Base-by-base conservation (phyloP, 2,329 filamentous ascomycete species). In the Grosmannia serpens region DNA sequence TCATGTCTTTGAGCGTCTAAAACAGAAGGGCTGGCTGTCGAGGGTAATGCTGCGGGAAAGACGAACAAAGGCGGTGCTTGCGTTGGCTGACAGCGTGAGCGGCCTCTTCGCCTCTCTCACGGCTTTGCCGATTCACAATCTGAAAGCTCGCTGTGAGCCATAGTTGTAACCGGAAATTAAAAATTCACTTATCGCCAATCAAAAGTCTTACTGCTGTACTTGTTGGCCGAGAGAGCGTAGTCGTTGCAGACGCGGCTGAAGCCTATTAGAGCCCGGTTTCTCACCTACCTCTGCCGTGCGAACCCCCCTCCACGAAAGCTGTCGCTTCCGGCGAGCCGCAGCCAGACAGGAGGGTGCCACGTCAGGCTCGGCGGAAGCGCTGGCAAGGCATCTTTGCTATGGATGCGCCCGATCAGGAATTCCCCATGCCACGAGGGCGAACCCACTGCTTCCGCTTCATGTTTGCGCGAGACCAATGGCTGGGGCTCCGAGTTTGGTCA, bases 1-100 rank as follows among this genome's bases (percentile, higher is more conserved):
- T 99, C 80, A 99, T 99, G 94, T 91, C 92, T 67, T 79, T 99
- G 74, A 91, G 88, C 80, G 86, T 90, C 15, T 50, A 50, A 17
- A 26, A n/a, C n/a, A n/a, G 47, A 7, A 7, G 1, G 47, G 13
- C 13, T 11, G 46, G 46, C 22, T 20, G 41, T 44, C 20, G 41
- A 22, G 1, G 41, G 31, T n/a, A 44, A 44, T 6, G 13, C 17
- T 44, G 8, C 20, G 4, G 41, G 20, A 17, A 20, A 17, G 20
- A 10, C 41, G 41, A 44, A n/a, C 3, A n/a, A 44, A 2, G 20
- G 41, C n/a, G 4, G 41, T 20, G 41, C 41, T 44, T n/a, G 41
- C 41, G 41, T 44, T 44, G 41, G 8, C 41, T 20, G n/a, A 44
- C 41, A 44, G 8, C 20, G 17, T 15, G 35, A 38, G 35, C 41